Conservation (phyloP, 495 filamentous ascomycete species). For the Penicilliopsis zonata region DNA sequence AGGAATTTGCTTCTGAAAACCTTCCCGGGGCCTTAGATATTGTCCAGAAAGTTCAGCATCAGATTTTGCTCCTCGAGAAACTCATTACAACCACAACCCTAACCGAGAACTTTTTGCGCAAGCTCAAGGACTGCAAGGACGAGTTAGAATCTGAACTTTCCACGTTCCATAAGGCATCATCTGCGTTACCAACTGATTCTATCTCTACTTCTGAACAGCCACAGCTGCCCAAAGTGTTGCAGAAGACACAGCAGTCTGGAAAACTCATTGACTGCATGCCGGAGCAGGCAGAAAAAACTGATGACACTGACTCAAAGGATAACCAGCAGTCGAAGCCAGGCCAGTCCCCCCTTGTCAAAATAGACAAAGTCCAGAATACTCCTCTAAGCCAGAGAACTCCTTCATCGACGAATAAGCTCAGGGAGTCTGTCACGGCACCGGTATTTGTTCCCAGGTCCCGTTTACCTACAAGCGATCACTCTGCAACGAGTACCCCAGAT, state of each 20-base stretch:
- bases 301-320: not conserved
- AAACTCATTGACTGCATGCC: not conserved
- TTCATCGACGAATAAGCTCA: not conserved
- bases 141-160: not conserved
- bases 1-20: not conserved
- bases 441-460: slow-evolving; percentile 1
- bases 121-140: slow-evolving; percentile 1
- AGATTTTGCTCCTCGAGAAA: not conserved
- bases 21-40: not conserved
- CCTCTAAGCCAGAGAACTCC: not conserved
- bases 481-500: slow-evolving; percentile 1
- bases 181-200: not conserved
- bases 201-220: not conserved
- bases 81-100: not conserved
- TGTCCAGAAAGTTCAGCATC: not conserved
- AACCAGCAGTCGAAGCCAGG: not conserved
- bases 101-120: not conserved
- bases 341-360: not conserved
- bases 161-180: not conserved
- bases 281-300: not conserved
- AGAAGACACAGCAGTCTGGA: not conserved
- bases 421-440: slow-evolving; percentile 4
- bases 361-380: not conserved
- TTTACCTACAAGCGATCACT: slow-evolving; percentile 1
- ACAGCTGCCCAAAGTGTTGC: not conserved